Percentiles rank a stretch among this genome's conserved stretches.
Evolutionary conservation across 78 protist genomes (phyloP).

Genomic region (Pelomyxa schiedti): DNA sequence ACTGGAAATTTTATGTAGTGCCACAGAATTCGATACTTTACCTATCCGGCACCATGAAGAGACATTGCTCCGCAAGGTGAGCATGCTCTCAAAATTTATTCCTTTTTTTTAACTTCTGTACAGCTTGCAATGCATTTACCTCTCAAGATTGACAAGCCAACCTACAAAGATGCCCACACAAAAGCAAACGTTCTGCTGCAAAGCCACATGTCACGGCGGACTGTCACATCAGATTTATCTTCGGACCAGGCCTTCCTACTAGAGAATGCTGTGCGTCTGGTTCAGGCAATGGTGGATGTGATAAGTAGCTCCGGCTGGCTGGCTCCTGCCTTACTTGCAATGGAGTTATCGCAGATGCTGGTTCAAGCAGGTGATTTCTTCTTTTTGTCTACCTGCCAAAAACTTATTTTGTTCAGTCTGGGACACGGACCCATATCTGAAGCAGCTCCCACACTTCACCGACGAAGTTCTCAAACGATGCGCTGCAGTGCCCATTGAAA

Average conservation of each 20-base stretch:
- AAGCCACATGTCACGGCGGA: conserved; percentile 56
- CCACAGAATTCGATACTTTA: conserved; percentile 70
- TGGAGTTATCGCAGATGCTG: conserved; percentile 90
- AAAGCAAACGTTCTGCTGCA: conserved; percentile 84
- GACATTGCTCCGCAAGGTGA: conserved; percentile 21
- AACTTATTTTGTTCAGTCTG: neutral
- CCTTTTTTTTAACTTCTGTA: too few relatives aligned
- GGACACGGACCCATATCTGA: conserved; percentile 33
- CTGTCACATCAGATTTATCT: conserved; percentile 33
- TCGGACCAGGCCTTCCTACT: conserved; percentile 15
- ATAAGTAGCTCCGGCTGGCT: conserved; percentile 69
- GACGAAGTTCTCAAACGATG: conserved; percentile 18
- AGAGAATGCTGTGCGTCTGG: conserved; percentile 12
- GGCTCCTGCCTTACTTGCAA: conserved; percentile 81
- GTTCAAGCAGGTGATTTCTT: conserved; percentile 71
- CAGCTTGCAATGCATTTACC: conserved; percentile 73
- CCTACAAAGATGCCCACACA: conserved; percentile 51
- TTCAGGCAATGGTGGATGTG: conserved; percentile 87
- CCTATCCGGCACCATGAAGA: conserved; percentile 88
- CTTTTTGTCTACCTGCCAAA: conserved; percentile 16
- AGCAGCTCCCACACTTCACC: conserved; percentile 77
- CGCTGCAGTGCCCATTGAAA: conserved; percentile 33
- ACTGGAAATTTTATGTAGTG: conserved; percentile 64
- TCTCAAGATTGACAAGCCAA: conserved; percentile 18
- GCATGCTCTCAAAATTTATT: too few relatives aligned